phyloP scores from a whole-genome alignment of 1,139 yeast species.

The Ogataea hybrid region DNA sequence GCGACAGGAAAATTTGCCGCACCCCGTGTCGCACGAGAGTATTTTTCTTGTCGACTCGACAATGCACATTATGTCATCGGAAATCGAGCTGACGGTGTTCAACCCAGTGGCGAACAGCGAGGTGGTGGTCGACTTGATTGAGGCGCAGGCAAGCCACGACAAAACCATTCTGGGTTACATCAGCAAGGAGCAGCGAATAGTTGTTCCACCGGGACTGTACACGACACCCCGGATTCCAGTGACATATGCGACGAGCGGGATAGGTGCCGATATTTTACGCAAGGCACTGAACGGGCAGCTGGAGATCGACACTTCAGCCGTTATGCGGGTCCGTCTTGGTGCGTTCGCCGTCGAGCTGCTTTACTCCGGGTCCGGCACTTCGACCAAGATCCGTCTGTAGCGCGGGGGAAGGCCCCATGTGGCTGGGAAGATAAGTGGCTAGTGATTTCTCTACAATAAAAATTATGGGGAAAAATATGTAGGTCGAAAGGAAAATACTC shows the following conservation, averaged over 20 bases:
- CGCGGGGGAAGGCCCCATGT: background rate
- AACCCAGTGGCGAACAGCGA: constrained; percentile 51
- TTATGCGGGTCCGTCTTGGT: constrained; percentile 39
- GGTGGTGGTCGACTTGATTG: constrained; percentile 38
- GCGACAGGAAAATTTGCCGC: background rate
- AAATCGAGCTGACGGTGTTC: constrained; percentile 48
- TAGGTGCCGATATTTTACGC: constrained; percentile 49
- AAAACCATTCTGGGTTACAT: constrained; percentile 47
- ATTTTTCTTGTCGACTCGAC: constrained; percentile 44
- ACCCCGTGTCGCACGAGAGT: constrained; percentile 9
- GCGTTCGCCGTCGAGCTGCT: constrained; percentile 39
- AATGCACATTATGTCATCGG: constrained; percentile 51
- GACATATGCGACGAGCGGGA: constrained; percentile 39
- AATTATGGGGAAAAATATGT: constrained; percentile 6
- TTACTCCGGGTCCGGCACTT: constrained; percentile 44
- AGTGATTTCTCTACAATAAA: background rate
- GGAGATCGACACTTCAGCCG: constrained; percentile 43
- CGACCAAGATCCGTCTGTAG: constrained; percentile 41
- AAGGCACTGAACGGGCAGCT: constrained; percentile 51
- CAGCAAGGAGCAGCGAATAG: constrained; percentile 36
- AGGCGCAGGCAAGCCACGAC: constrained; percentile 47
- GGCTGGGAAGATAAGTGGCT: constrained; percentile 2
- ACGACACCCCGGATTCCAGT: constrained; percentile 50
- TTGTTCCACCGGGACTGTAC: constrained; percentile 49
- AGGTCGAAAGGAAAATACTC: constrained; percentile 8